A percentile compares a stretch with the other conserved stretches of the same genome.
Evolutionary conservation across 1,284 basidiomycete genomes (phyloP).

Genomic region (Ganoderma resinaceum): DNA sequence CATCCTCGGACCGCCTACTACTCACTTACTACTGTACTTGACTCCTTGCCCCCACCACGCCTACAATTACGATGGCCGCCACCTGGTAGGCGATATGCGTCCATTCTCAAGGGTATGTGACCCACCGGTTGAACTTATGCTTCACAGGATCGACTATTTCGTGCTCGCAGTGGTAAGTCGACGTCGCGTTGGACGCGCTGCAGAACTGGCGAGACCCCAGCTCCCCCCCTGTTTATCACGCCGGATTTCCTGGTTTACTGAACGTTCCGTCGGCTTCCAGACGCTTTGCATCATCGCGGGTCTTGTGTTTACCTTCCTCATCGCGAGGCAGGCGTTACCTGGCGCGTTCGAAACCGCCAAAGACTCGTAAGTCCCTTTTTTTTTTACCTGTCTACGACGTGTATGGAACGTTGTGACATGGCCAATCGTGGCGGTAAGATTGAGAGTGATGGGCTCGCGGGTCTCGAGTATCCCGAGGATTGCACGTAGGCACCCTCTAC

Average conservation of each 20-base stretch:
- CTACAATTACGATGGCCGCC: constrained; percentile 11
- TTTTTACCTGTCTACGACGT: neutral
- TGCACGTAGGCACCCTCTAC: neutral
- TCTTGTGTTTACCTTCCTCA: constrained; percentile 22
- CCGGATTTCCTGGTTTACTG: neutral
- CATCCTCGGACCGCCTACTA: neutral
- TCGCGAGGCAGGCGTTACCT: constrained; percentile 19
- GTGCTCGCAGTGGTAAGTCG: constrained; percentile 22
- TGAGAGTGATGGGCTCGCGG: neutral
- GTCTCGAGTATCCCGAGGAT: no score
- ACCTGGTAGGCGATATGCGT: constrained; percentile 10
- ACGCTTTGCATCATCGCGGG: constrained; percentile 29
- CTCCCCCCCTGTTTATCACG: neutral
- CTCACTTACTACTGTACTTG: no score
- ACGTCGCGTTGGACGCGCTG: no score
- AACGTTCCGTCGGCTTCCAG: constrained; percentile 7
- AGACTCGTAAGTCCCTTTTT: constrained; percentile 27
- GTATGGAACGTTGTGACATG: neutral
- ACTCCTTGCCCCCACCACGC: neutral
- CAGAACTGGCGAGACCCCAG: no score
- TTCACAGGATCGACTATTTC: constrained; percentile 22
- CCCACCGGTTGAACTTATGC: neutral
- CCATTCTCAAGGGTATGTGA: neutral
- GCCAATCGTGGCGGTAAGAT: neutral
- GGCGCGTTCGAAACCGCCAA: constrained; percentile 31